Percentiles rank a stretch among this genome's conserved stretches.
phyloP scores from a whole-genome alignment of 257 asterid species.

The Paulownia fortunei region DNA sequence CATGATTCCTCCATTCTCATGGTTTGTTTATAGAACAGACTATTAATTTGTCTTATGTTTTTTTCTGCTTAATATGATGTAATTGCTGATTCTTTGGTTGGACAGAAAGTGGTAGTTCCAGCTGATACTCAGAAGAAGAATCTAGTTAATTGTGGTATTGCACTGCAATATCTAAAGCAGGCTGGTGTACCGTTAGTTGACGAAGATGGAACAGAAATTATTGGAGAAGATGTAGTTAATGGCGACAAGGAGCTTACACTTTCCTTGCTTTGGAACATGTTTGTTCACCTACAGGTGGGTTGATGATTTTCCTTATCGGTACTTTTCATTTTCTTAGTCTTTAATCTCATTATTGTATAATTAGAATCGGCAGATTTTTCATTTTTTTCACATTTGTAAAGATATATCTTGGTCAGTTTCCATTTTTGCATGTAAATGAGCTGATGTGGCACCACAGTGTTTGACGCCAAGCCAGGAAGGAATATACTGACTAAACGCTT shows the following conservation, averaged over 20 bases:
- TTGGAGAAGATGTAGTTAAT: constrained; percentile 73
- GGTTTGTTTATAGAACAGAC: constrained; percentile 52
- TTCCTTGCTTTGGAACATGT: constrained; percentile 89
- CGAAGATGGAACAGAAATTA: constrained; percentile 76
- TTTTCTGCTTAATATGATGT: constrained; percentile 24
- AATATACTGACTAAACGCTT: constrained; percentile 30
- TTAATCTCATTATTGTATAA: neutral
- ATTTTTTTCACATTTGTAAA: constrained; percentile 1
- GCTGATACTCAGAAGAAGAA: constrained; percentile 81
- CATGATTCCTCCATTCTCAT: constrained; percentile 81
- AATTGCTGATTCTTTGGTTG: constrained; percentile 30
- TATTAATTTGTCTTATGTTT: constrained; percentile 1
- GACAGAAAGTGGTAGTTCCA: constrained; percentile 86
- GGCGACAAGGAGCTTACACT: constrained; percentile 86
- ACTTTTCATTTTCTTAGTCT: neutral
- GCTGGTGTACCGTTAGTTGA: constrained; percentile 70
- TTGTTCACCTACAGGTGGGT: constrained; percentile 89
- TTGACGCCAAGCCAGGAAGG: constrained; percentile 20
- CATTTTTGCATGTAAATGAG: constrained; percentile 11
- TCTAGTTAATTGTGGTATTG: constrained; percentile 75
- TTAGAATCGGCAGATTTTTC: neutral
- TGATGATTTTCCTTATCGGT: constrained; percentile 10
- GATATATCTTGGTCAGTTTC: constrained; percentile 4
- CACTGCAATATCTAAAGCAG: constrained; percentile 74
- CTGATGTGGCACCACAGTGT: neutral